A percentile compares a stretch with the other conserved stretches of the same genome.
Evolutionary conservation across 352 stramenopile species (phyloP).

Genomic region (Globisporangium heterothallicum): DNA sequence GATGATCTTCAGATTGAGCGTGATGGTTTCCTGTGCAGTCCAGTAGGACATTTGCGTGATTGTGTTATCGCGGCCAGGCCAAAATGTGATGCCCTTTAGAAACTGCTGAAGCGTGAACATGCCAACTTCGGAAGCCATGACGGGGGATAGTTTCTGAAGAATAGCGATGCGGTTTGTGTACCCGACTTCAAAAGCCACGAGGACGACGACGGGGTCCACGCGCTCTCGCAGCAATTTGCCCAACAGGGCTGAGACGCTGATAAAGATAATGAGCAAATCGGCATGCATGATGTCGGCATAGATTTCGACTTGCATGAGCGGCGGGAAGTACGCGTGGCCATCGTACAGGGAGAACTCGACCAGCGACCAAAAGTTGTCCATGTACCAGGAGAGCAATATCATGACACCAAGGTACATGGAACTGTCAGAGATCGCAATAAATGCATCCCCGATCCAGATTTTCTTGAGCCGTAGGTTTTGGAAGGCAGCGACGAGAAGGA

Average conservation of each 20-base stretch:
- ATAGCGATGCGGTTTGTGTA: slow-evolving; percentile 4
- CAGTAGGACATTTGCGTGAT: slow-evolving; percentile 1
- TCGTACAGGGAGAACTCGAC: slow-evolving; percentile 35
- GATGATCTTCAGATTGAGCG: neutral
- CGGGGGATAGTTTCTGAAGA: neutral
- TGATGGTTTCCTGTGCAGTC: slow-evolving; percentile 1
- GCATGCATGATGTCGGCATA: slow-evolving; percentile 8
- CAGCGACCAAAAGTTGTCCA: slow-evolving; percentile 35
- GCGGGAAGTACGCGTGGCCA: slow-evolving; percentile 20
- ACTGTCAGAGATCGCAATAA: slow-evolving; percentile 25
- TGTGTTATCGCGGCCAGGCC: neutral
- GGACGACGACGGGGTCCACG: neutral
- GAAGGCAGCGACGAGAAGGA: slow-evolving; percentile 23
- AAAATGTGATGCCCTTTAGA: neutral
- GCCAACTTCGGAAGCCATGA: neutral
- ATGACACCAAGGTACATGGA: slow-evolving; percentile 25
- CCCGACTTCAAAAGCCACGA: neutral
- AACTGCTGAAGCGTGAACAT: neutral
- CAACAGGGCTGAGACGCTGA: neutral
- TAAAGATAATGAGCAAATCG: slow-evolving; percentile 12
- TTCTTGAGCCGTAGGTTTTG: slow-evolving; percentile 22
- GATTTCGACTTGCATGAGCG: neutral
- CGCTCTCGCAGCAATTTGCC: neutral
- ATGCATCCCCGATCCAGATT: slow-evolving; percentile 32
- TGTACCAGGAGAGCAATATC: slow-evolving; percentile 30